Base-by-base conservation (phyloP, 257 asterid genomes). In the Fraxinus americana region DNA sequence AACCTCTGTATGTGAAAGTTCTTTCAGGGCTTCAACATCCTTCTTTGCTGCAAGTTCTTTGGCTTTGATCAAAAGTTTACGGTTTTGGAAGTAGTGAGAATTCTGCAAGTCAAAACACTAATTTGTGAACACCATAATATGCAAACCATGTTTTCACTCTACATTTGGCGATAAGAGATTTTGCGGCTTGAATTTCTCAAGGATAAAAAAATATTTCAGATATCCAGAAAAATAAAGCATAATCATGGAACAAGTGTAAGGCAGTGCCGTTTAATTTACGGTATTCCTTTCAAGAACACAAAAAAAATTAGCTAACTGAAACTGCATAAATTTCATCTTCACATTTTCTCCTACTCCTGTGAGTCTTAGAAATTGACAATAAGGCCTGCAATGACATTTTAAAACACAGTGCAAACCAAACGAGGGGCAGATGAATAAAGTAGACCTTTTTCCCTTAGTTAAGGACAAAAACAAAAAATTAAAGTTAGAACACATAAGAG, bases 21-120 rank as follows among this genome's bases (percentile, higher is more conserved):
- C 92, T 76, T 83, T 87, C 75, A 92, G 85, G 68, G 92, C 86
- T 77, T 78, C 91, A 34, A 89, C 77, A 66, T 94, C 96, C 85
- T 91, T 92, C 76, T 89, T 89, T 8, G 90, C 89, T n/a, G 97
- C 98, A 77, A 91, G 90, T 50, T 81, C 93, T 84, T 86, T 94
- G 78, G 92, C 93, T 82, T 88, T 87, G 59, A 80, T 82, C 87
- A 91, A 73, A 48, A 91, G 73, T 1, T 78, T 76, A 17, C 93
- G 91, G 82, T 91, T 85, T 82, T 85, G 87, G 80, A 78, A 88
- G 86, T 87, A 94, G 35, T 91, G 85, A 39, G 92, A 67, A 80
- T 92, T 94, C 98, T 94, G 95, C 82, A 83, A 79, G 75, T 63
- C 69, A 63, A 11, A 63, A 23, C 27, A 25, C 69, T 25, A 63